Evolutionary conservation across 2,329 filamentous ascomycete species (phyloP).

Genomic region (Penicillium sp.): DNA sequence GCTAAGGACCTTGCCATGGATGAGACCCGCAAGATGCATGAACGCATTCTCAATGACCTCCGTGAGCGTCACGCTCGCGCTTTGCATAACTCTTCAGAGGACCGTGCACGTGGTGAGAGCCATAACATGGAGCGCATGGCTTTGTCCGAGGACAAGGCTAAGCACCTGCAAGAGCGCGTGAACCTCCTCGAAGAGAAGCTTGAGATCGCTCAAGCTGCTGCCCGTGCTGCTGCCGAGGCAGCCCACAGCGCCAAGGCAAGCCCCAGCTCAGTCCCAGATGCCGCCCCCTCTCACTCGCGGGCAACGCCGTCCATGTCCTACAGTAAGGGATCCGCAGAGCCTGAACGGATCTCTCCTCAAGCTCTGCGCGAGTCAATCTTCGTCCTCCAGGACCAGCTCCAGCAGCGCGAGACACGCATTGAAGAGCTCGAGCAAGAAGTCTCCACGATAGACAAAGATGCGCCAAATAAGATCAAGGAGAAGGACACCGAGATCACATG

Average conservation of each 20-base stretch:
- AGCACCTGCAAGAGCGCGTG: slow-evolving; percentile 82
- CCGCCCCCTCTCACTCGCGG: slow-evolving; percentile 39
- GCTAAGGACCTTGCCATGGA: slow-evolving; percentile 55
- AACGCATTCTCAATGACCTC: slow-evolving; percentile 70
- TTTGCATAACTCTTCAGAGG: slow-evolving; percentile 71
- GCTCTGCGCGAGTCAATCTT: slow-evolving; percentile 93
- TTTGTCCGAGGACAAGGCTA: slow-evolving; percentile 77
- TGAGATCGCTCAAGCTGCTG: slow-evolving; percentile 83
- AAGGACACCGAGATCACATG: slow-evolving; percentile 91
- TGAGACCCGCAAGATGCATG: slow-evolving; percentile 63
- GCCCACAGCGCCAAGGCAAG: slow-evolving; percentile 58
- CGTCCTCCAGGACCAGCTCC: slow-evolving; percentile 93
- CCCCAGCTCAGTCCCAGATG: slow-evolving; percentile 25
- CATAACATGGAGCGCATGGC: slow-evolving; percentile 77
- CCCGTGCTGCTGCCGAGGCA: slow-evolving; percentile 75
- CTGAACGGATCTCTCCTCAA: slow-evolving; percentile 89
- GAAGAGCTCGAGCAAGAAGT: slow-evolving; percentile 78
- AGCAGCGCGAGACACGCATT: slow-evolving; percentile 86
- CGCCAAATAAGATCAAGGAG: slow-evolving; percentile 79
- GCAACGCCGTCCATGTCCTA: slow-evolving; percentile 48
- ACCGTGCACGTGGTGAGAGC: slow-evolving; percentile 74
- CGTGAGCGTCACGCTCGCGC: slow-evolving; percentile 72
- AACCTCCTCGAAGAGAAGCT: slow-evolving; percentile 84
- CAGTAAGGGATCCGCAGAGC: slow-evolving; percentile 49
- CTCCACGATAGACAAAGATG: slow-evolving; percentile 68